Conservation (phyloP, 78 protist genomes). For the Cavenderia fasciculata region DNA sequence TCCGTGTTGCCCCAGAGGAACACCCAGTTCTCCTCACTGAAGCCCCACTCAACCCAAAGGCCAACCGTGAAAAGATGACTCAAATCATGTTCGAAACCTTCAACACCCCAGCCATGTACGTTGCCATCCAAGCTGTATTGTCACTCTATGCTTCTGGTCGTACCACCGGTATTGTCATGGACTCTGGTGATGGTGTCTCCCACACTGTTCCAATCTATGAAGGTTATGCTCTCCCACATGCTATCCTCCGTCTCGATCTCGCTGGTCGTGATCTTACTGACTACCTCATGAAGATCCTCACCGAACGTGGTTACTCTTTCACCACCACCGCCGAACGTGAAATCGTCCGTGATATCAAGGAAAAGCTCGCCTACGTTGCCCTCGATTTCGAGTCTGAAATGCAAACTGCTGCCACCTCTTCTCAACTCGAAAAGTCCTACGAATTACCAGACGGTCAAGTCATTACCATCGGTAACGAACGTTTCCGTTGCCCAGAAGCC, state of each 20-base stretch:
- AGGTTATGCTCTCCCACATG: slow-evolving; percentile 86
- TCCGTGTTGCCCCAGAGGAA: slow-evolving; percentile 90
- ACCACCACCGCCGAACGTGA: slow-evolving; percentile 93
- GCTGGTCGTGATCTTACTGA: slow-evolving; percentile 95
- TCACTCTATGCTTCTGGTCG: slow-evolving; percentile 28
- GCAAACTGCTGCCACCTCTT: slow-evolving; percentile 49
- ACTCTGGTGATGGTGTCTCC: slow-evolving; percentile 98
- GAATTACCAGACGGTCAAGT: slow-evolving; percentile 90
- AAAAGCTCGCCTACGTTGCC: slow-evolving; percentile 74
- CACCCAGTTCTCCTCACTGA: slow-evolving; percentile 89
- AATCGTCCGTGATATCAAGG: slow-evolving; percentile 94
- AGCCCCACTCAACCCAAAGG: slow-evolving; percentile 93
- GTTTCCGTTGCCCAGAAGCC: slow-evolving; percentile 89
- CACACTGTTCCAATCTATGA: slow-evolving; percentile 87
- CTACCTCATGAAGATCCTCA: slow-evolving; percentile 88
- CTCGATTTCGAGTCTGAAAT: slow-evolving; percentile 40
- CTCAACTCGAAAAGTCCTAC: slow-evolving; percentile 80
- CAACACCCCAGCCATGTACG: slow-evolving; percentile 94
- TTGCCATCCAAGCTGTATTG: slow-evolving; percentile 90
- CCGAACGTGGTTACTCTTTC: slow-evolving; percentile 91
- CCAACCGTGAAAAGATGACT: slow-evolving; percentile 93
- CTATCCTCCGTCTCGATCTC: slow-evolving; percentile 80
- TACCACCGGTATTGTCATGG: slow-evolving; percentile 22
- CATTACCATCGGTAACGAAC: slow-evolving; percentile 84
- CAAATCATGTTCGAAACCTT: slow-evolving; percentile 98